Evolutionary conservation across 139 green algal species (phyloP), one percentile per base, ranked within the genome.

Genomic region (Chlorella sp.): DNA sequence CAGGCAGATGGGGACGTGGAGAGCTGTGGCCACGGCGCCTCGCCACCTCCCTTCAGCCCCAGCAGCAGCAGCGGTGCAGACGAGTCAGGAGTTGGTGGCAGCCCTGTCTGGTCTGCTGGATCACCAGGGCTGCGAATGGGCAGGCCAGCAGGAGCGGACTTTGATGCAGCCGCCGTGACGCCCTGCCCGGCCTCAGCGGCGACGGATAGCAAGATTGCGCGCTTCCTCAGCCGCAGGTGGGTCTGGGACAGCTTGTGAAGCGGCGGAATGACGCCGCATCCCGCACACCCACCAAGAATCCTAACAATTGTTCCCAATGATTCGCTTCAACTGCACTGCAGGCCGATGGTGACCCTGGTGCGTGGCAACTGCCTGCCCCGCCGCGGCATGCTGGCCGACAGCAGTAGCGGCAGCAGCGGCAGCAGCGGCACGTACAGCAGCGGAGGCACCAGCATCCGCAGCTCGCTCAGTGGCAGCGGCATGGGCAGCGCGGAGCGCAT

Each of bases 171-270:
- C 51, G 51, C 51, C 2, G 51, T 60, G 51, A 75, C 36, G 38
- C 38, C 20, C 6, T 19, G 17, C 0, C 69, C 22, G 38, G 38
- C 20, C 22, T 30, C 16, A 4, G 60, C 77, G 16, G 38, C 17
- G 8, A 74, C 60, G 8, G 60, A 83, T 60, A 83, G 77, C 40
- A 73, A 62, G 40, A 26, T 83, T 32, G 77, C 77, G 40, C 77
- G 77, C 77, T 73, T 83, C 40, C 58, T 83, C 40, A 83, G 77
- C 77, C 77, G 51, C 51, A 60, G 51, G 51, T 60, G 13, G 16
- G 51, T 60, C n/a, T 60, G 51, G 51, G 51, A 2, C 13, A 16
- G 51, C 9, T 26, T 3, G 24, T 60, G 24, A 24, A 60, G 14
- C 11, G 46, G n/a, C n/a, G n/a, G n/a, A n/a, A n/a, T n/a, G n/a